These are phyloP conservation scores for Isoetes taiwanensis DNA, from an alignment of 75 land plant species.

Conservation along the genomic window DNA sequence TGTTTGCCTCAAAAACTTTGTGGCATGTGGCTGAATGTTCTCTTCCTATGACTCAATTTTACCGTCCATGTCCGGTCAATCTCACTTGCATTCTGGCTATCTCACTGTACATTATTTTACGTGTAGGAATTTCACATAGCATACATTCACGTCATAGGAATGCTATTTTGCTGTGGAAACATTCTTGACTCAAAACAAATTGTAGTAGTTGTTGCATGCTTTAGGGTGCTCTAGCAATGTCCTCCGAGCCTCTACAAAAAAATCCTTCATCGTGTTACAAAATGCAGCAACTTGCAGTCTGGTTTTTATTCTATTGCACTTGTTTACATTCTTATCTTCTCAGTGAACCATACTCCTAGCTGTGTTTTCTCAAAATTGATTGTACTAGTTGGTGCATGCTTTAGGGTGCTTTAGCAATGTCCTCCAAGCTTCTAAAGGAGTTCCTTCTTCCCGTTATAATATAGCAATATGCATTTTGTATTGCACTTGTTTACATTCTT, in stretches of 20 bases:
- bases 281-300: not conserved
- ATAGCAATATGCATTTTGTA: not conserved
- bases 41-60: too few species aligned
- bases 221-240: constrained; percentile 47
- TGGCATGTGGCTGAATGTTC: too few species aligned
- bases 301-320: too few species aligned
- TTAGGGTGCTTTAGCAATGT: constrained; percentile 47
- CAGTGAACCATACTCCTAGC: constrained; percentile 97
- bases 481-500: too few species aligned
- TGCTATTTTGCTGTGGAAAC: too few species aligned
- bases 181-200: constrained; percentile 63
- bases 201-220: constrained; percentile 69
- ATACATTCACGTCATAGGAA: too few species aligned
- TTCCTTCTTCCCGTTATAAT: constrained; percentile 48
- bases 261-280: constrained; percentile 55
- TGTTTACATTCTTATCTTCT: constrained; percentile 63
- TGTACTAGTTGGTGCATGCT: constrained; percentile 70
- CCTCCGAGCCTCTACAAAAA: constrained; percentile 52
- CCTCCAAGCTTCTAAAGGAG: constrained; percentile 56
- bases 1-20: too few species aligned
- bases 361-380: constrained; percentile 69
- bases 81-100: too few species aligned
- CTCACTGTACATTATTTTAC: too few species aligned
- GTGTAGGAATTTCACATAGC: too few species aligned
- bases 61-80: too few species aligned